phyloP scores from a whole-genome alignment of 2,329 filamentous ascomycete species.

The Clonostachys rosea region DNA sequence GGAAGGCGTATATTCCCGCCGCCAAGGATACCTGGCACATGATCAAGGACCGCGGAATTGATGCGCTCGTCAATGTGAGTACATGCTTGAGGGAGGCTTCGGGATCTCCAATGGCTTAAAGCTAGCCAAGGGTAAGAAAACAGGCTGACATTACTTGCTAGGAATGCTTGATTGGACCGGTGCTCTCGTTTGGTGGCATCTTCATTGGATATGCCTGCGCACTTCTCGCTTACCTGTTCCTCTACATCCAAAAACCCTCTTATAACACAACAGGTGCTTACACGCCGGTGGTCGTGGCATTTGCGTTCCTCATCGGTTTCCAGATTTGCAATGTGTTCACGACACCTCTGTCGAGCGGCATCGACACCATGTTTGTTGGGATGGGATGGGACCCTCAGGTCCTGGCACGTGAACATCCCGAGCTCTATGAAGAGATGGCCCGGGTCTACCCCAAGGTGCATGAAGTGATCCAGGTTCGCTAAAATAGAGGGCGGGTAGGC shows the following conservation, averaged over 20 bases:
- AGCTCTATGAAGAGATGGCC: conserved; percentile 76
- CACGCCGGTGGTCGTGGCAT: conserved; percentile 76
- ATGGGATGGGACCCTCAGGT: conserved; percentile 66
- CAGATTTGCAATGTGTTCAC: conserved; percentile 90
- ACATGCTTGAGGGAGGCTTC: no score
- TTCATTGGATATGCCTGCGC: conserved; percentile 83
- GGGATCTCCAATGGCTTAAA: no score
- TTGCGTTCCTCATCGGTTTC: conserved; percentile 83
- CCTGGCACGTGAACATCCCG: conserved; percentile 74
- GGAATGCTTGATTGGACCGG: conserved; percentile 76
- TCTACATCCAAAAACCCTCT: conserved; percentile 72
- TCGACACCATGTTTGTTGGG: conserved; percentile 89
- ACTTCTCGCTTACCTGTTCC: conserved; percentile 80
- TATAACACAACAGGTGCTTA: conserved; percentile 69
- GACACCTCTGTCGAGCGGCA: conserved; percentile 80
- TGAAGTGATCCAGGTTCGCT: conserved; percentile 50
- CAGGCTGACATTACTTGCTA: conserved; percentile 8
- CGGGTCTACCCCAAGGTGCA: conserved; percentile 81
- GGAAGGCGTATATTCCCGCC: conserved; percentile 79
- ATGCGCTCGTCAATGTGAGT: conserved; percentile 72
- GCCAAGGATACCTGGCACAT: conserved; percentile 88
- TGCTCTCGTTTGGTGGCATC: conserved; percentile 71
- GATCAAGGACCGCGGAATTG: conserved; percentile 89
- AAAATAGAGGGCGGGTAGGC: neutral
- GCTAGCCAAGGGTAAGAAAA: no score